Evolutionary conservation across 2,329 filamentous ascomycete species (phyloP), one percentile per base, ranked within the genome.

Genomic region (Sporothrix curviconia): DNA sequence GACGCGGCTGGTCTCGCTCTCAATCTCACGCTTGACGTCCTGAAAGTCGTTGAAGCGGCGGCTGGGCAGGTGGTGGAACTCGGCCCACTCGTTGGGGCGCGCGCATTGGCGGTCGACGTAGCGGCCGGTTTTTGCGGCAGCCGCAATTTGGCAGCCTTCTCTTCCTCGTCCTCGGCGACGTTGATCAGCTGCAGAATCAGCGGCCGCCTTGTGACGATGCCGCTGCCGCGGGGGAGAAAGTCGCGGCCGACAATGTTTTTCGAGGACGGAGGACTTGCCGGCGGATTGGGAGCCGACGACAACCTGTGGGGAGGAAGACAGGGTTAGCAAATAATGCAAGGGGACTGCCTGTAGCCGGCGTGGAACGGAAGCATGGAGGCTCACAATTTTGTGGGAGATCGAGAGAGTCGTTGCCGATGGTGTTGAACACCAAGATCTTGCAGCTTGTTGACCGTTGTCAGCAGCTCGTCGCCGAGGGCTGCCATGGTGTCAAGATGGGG

Each of bases 361-460:
- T 7, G 36, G 30, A 15, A 25, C 30, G 32, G 9, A 14, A 15
- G 19, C n/a, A 15, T 9, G 19, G 15, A 19, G 12, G n/a, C 85
- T 70, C 85, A 96, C 94, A 81, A 99, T 99, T 77, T n/a, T 99
- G 94, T 59, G 94, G 94, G 58, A 99, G 79, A 75, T 99, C 94
- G 61, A 99, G 82, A 55, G 92, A 97, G 74, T 99, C 94, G 78
- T 92, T 97, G 74, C 94, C 94, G 73, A 99, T 99, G 65, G 94
- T 99, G 77, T 99, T 99, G 80, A 99, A 99, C 69, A 99, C 94
- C 69, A 99, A n/a, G 77, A 74, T 97, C 94, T 75, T 99, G 94
- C 69, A 99, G 81, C 80, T 95, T 95, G 80, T 99, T 99, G 77
- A 99, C 94, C 64, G 91, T 95, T 66, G 84, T 85, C 71, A 99